A percentile compares a stretch with the other conserved stretches of the same genome.
Evolutionary conservation across 2,329 filamentous ascomycete genomes (phyloP).

Genomic region (Trichoderma sp.): DNA sequence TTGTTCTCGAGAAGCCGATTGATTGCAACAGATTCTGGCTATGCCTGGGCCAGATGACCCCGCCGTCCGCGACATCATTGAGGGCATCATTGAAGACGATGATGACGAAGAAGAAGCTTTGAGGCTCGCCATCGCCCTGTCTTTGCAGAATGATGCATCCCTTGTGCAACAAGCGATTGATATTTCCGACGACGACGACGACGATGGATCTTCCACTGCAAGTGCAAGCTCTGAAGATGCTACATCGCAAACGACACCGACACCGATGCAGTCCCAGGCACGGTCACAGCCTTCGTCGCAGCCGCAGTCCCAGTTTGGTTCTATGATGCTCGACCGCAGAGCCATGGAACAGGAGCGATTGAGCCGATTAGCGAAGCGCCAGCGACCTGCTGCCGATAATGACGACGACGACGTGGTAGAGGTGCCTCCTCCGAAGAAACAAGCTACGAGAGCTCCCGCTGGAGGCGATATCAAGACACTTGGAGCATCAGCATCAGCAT

Average conservation of each 20-base stretch:
- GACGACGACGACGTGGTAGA: conserved; percentile 36
- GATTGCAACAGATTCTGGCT: not conserved
- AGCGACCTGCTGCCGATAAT: conserved; percentile 31
- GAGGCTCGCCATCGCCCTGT: conserved; percentile 63
- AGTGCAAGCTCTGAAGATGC: not conserved
- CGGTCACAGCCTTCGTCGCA: not conserved
- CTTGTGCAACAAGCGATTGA: not conserved
- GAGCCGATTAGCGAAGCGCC: conserved; percentile 65
- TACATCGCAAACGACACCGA: not conserved
- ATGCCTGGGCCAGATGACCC: conserved; percentile 1
- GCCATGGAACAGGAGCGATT: conserved; percentile 86
- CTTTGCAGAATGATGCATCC: conserved; percentile 45
- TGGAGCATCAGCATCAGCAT: not conserved
- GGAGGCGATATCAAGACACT: not conserved
- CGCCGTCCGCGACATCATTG: no score
- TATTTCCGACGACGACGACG: not conserved
- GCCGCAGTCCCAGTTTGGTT: conserved; percentile 37
- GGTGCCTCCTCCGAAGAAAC: conserved; percentile 37
- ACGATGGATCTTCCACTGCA: not conserved
- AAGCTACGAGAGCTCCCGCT: not conserved
- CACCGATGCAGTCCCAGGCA: not conserved
- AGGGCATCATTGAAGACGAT: conserved; percentile 32
- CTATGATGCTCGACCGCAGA: conserved; percentile 70
- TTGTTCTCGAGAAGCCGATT: not conserved
- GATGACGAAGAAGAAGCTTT: conserved; percentile 62